Evolutionary conservation across 768 basidiomycete species (phyloP), one percentile per base, ranked within the genome.

Genomic region (Daedalea quercina): DNA sequence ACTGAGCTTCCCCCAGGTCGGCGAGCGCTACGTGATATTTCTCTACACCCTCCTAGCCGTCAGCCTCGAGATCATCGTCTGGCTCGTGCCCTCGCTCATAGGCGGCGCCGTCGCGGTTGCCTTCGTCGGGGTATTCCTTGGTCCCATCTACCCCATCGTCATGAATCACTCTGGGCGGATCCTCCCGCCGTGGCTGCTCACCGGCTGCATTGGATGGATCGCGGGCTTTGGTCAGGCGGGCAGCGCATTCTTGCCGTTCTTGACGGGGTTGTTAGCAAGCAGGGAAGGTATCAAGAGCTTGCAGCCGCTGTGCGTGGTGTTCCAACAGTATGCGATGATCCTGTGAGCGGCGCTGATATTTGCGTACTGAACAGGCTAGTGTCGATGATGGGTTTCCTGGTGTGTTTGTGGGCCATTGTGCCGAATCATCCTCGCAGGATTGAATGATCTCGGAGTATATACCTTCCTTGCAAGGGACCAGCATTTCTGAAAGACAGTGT

Each of bases 21-120:
- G 73, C 23, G 69, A 71, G 47, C 67, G 66, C 9, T 61, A 60
- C 13, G 71, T 65, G 2, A 61, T 75, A 42, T 73, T 63, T 54
- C 15, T 72, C 3, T 75, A 76, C 58, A 61, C 59, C 24, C 6
- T 66, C 34, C 54, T 73, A 7, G 67, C 71, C 2, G 64, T 78
- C 24, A 71, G 75, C 13, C 67, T 85, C 24, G 76, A 84, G 56
- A 60, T 85, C 34, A 64, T 78, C 31, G 67, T 85, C 9, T 85
- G 84, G 84, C 67, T 78, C 3, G 77, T 78, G 0, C 77, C 78
- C 1, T 73, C 71, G 3, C 64, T 86, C 42, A 65, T 81, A 24
- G 78, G 74, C 19, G 74, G 73, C 40, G 83, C 79, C 0, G 67
- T 85, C 6, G 72, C 76, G 12, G 74, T 79, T 44, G 69, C 80